These are phyloP conservation scores for Peronospora belbahrii DNA, from an alignment of 352 stramenopile species.

Conservation along the genomic window DNA sequence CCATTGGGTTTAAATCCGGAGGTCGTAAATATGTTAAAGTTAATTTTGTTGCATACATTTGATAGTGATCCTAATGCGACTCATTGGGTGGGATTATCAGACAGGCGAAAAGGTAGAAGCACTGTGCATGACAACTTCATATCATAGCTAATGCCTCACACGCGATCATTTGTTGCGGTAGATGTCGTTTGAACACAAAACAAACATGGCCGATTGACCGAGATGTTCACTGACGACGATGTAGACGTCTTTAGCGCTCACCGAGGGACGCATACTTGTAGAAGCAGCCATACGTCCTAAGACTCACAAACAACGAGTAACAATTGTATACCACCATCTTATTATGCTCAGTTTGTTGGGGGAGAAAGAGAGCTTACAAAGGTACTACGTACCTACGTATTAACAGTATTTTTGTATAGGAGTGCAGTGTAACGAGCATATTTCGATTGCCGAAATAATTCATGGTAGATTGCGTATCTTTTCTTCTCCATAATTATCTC, in stretches of 20 bases:
- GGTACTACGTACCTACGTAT: too few species aligned
- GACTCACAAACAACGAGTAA: too few species aligned
- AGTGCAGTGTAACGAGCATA: neutral
- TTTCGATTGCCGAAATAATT: neutral
- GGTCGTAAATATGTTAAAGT: neutral
- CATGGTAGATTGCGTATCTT: neutral
- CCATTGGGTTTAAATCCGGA: neutral
- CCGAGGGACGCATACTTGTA: too few species aligned
- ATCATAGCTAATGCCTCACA: too few species aligned
- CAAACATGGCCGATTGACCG: neutral
- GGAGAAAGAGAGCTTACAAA: too few species aligned
- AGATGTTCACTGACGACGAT: neutral
- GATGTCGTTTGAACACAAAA: neutral
- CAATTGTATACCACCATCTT: too few species aligned
- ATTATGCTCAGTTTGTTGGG: too few species aligned
- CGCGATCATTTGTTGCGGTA: neutral
- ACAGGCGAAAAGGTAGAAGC: neutral
- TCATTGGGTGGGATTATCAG: neutral
- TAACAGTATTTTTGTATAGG: too few species aligned
- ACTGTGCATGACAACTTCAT: neutral
- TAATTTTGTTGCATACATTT: neutral
- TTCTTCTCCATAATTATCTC: neutral
- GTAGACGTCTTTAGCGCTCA: neutral
- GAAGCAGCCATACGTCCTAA: neutral
- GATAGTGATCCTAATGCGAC: too few species aligned